Evolutionary conservation across 2,329 filamentous ascomycete genomes (phyloP), one percentile per base, ranked within the genome.

Genomic region (Colletotrichum euphorbiae): DNA sequence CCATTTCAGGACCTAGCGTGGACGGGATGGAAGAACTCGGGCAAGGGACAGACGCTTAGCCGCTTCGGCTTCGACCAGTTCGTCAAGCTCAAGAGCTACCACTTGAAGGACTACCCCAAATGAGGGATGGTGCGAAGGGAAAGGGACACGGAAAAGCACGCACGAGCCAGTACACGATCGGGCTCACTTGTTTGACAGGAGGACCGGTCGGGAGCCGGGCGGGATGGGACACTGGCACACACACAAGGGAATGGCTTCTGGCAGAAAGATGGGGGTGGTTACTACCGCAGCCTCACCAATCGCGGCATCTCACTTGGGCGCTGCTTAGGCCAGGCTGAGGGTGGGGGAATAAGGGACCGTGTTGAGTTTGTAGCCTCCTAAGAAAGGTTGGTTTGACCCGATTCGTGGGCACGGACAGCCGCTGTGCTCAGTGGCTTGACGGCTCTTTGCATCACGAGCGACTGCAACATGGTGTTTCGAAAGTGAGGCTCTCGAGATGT

Each of bases 11-110:
- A 97, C 79, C 87, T 97, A 72, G 93, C 94, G n/a, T 97, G 93
- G 93, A 96, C 94, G 2, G 95, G 95, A 11, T 98, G 94, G 94
- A 98, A 98, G 84, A 94, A 97, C 78, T 97, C 94, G 69, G 95
- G 95, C 71, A 94, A 93, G 79, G 95, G 95, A 21, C 91, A 94
- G 73, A 98, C 94, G 9, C 82, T 98, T 74, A 96, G 93, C 81
- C 90, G 84, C 74, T 97, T 94, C 75, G 95, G 95, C 11, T 98
- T 97, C 76, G 95, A 98, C 74, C 93, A 97, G 77, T 98, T 98
- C 77, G 91, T 97, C 77, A 97, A 96, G 85, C 86, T 97, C 75
- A 98, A 98, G 90, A 97, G 93, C 84, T 97, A 91, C 79, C 95
- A 98, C 80, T 78, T 98, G 77, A 98, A 98, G 83, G 89, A 97